Conservation (phyloP, 495 filamentous ascomycete genomes). For the Staphylotrichum longicolle region DNA sequence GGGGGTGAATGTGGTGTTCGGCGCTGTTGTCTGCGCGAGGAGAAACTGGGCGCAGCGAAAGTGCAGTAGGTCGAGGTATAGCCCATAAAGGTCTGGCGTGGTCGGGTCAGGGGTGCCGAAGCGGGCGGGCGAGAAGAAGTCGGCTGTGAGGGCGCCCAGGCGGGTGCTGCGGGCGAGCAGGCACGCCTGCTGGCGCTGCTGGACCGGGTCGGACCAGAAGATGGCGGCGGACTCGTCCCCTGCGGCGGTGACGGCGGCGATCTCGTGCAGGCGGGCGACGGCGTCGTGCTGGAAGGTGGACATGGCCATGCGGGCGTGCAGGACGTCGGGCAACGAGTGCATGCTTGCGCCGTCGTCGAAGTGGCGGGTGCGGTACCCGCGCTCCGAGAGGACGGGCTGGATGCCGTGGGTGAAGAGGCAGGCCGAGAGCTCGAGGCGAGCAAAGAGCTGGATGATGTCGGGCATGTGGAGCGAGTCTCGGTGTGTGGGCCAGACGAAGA, state of each 20-base stretch:
- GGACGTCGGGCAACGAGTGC: slow-evolving; percentile 41
- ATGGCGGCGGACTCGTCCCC: neutral
- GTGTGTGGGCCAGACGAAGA: slow-evolving; percentile 16
- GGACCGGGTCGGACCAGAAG: slow-evolving; percentile 22
- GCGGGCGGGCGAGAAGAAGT: slow-evolving; percentile 20
- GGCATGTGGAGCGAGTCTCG: slow-evolving; percentile 29
- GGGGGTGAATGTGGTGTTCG: slow-evolving; percentile 33
- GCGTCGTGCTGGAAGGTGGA: slow-evolving; percentile 26
- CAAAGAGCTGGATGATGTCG: slow-evolving; percentile 38
- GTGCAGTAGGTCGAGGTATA: slow-evolving; percentile 30
- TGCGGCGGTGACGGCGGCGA: neutral
- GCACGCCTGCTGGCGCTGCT: slow-evolving; percentile 21
- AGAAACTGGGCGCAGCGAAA: slow-evolving; percentile 61
- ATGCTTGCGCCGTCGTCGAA: slow-evolving; percentile 44
- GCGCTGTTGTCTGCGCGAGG: slow-evolving; percentile 19
- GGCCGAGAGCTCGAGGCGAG: slow-evolving; percentile 31
- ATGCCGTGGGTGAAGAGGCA: slow-evolving; percentile 58
- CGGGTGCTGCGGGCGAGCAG: slow-evolving; percentile 19
- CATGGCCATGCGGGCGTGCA: slow-evolving; percentile 20
- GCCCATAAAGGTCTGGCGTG: slow-evolving; percentile 13
- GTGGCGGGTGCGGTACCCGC: slow-evolving; percentile 49
- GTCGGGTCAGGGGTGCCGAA: slow-evolving; percentile 8
- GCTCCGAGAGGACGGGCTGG: slow-evolving; percentile 59
- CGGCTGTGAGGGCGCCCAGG: slow-evolving; percentile 15
- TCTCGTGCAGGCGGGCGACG: slow-evolving; percentile 24